These are phyloP conservation scores for Bryum argenteum DNA, from an alignment of 225 moss, liverwort and hornwort species.

Conservation along the genomic window DNA sequence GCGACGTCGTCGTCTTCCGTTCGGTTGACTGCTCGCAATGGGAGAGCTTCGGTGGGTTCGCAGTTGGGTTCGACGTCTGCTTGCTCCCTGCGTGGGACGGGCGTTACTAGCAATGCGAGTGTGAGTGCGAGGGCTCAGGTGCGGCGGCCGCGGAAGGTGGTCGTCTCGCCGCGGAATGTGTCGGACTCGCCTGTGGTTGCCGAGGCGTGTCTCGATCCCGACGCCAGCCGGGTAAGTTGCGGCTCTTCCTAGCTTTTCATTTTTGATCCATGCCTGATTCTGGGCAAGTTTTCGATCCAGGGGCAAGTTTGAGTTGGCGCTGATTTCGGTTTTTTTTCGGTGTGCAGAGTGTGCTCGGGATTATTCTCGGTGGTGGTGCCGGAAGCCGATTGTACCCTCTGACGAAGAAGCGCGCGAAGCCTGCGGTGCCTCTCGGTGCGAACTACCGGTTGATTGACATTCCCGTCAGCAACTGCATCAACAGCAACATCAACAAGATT, in stretches of 20 bases:
- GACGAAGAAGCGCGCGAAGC: constrained; percentile 98
- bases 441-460: constrained; percentile 97
- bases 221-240: constrained; percentile 59
- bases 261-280: background rate
- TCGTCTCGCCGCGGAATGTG: constrained; percentile 60
- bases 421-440: constrained; percentile 92
- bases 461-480: constrained; percentile 99
- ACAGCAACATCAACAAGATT: constrained; percentile 95
- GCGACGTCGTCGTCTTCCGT: constrained; percentile 33
- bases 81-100: constrained; percentile 39
- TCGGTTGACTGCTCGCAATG: constrained; percentile 21
- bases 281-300: too few relatives aligned
- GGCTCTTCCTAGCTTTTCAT: background rate
- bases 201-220: constrained; percentile 57
- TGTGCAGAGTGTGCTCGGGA: constrained; percentile 81
- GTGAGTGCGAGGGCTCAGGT: background rate
- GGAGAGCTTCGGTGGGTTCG: constrained; percentile 30
- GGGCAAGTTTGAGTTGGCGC: too few relatives aligned
- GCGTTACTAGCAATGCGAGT: constrained; percentile 37
- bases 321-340: constrained; percentile 9
- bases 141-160: constrained; percentile 25
- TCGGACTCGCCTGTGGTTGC: constrained; percentile 60
- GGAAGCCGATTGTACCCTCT: constrained; percentile 91
- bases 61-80: constrained; percentile 45
- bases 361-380: constrained; percentile 95